phyloP scores from a whole-genome alignment of 192 early-diverging fungal species.

The Backusella liffmaniae region DNA sequence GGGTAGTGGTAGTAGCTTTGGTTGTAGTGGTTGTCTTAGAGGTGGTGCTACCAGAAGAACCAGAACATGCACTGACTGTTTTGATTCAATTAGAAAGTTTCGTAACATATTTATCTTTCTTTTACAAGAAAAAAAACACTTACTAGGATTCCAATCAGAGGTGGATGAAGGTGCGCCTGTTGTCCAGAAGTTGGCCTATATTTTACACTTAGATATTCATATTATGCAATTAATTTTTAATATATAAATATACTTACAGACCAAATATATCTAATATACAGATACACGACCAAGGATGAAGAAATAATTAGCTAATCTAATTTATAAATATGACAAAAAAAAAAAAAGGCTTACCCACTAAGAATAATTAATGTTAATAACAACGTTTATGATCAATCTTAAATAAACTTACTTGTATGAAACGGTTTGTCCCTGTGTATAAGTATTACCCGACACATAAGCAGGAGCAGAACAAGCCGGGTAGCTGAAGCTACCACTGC shows the following conservation, averaged over 20 bases:
- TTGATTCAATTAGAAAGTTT: not conserved
- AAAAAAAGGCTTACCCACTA: constrained; percentile 2
- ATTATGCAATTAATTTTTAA: not conserved
- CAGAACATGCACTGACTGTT: not conserved
- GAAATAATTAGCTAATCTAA: not conserved
- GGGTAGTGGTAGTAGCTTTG: not conserved
- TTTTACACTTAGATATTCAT: not conserved
- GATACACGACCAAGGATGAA: not conserved
- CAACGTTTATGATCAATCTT: not conserved
- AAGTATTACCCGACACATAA: constrained; percentile 32
- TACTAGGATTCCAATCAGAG: not conserved
- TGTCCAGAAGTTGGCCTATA: not conserved
- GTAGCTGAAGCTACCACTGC: constrained; percentile 16
- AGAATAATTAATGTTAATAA: not conserved
- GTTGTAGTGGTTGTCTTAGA: not conserved
- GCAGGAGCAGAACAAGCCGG: constrained; percentile 40
- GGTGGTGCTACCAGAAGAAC: not conserved
- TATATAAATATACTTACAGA: constrained; percentile 1
- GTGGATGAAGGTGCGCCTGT: not conserved
- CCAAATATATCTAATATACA: constrained; percentile 38
- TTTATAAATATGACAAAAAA: not conserved
- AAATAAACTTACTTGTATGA: constrained; percentile 35
- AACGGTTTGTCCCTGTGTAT: constrained; percentile 34
- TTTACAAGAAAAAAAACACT: not conserved
- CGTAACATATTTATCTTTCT: not conserved